Evolutionary conservation across 371 early-diverging fungal genomes (phyloP).

Genomic region (Apophysomyces ossiformis): DNA sequence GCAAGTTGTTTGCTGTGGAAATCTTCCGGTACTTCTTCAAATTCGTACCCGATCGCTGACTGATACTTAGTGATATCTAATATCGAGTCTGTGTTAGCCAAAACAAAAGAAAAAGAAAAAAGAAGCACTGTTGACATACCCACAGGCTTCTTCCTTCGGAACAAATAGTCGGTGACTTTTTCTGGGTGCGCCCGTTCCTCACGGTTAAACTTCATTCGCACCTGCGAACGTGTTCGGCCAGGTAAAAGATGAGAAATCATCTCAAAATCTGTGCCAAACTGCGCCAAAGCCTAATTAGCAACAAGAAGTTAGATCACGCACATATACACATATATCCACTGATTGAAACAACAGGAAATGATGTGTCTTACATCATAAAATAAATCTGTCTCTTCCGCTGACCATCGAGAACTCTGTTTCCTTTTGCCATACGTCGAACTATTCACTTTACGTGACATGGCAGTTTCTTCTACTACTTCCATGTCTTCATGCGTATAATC

Average conservation of each 20-base stretch:
- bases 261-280: constrained; percentile 81
- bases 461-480: constrained; percentile 75
- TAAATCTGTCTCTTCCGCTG: constrained; percentile 55
- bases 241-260: constrained; percentile 68
- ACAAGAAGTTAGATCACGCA: not conserved
- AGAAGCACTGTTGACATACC: constrained; percentile 32
- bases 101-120: too few species aligned
- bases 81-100: not conserved
- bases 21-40: constrained; percentile 39
- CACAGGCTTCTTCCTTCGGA: constrained; percentile 44
- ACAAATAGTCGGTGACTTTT: constrained; percentile 60
- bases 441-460: constrained; percentile 59
- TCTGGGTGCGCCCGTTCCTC: constrained; percentile 63
- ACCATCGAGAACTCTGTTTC: constrained; percentile 54
- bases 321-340: not conserved
- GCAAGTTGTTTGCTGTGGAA: constrained; percentile 20
- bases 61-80: constrained; percentile 30
- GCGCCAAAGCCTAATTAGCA: constrained; percentile 59
- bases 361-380: constrained; percentile 60
- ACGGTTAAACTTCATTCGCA: constrained; percentile 70
- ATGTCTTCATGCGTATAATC: constrained; percentile 30
- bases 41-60: constrained; percentile 26
- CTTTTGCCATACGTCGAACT: constrained; percentile 56
- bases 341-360: not conserved
- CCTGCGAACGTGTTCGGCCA: constrained; percentile 58